Conservation (phyloP, 805 yeast genomes). For the Starmerella vaccinii region DNA sequence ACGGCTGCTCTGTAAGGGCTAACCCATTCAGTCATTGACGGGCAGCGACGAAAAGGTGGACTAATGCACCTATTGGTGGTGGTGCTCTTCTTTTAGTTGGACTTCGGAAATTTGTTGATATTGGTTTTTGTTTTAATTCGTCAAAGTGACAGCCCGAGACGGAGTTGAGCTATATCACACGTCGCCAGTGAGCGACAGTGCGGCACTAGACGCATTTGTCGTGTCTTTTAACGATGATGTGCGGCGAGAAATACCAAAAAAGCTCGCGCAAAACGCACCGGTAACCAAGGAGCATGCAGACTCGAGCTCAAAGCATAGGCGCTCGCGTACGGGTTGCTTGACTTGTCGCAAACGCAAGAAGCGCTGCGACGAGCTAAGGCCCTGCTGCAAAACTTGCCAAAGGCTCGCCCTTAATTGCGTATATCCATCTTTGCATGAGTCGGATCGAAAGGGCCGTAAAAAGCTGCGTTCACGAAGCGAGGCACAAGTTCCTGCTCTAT, state of each 20-base stretch:
- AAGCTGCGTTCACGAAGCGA: background rate
- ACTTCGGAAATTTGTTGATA: background rate
- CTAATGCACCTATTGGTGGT: background rate
- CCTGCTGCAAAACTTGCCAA: constrained; percentile 57
- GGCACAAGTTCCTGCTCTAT: background rate
- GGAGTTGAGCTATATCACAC: background rate
- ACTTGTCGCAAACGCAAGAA: constrained; percentile 71
- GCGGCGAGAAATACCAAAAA: background rate
- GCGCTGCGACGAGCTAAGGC: constrained; percentile 63
- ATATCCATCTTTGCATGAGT: constrained; percentile 43
- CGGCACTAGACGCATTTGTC: background rate
- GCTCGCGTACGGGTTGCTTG: constrained; percentile 47
- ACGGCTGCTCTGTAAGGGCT: background rate
- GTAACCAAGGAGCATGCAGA: background rate
- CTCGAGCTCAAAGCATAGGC: constrained; percentile 4
- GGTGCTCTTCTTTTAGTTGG: background rate
- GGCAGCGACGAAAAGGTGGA: background rate
- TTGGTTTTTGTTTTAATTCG: background rate
- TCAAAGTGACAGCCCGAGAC: constrained; percentile 2
- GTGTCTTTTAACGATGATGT: background rate
- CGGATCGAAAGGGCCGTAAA: background rate
- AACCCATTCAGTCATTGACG: background rate
- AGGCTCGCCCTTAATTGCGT: constrained; percentile 53
- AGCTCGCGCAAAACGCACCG: background rate
- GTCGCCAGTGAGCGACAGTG: background rate